These are phyloP conservation scores for Hydnomerulius pinastri DNA, from an alignment of 768 basidiomycete species.

Conservation along the genomic window DNA sequence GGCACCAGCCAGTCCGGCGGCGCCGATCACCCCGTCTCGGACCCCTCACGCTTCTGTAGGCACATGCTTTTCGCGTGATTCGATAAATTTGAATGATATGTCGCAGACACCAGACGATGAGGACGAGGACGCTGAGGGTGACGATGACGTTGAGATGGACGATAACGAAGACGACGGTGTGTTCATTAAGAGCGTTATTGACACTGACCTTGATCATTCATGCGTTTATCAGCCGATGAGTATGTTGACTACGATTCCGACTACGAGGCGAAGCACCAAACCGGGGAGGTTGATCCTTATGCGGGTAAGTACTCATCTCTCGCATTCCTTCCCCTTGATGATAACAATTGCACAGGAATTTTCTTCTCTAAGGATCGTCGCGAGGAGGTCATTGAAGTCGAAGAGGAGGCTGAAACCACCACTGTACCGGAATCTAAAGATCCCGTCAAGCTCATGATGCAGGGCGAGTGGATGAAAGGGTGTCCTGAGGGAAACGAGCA, in stretches of 20 bases:
- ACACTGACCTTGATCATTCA: conserved; percentile 12
- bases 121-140: conserved; percentile 45
- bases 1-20: conserved; percentile 28
- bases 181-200: conserved; percentile 2
- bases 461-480: conserved; percentile 96
- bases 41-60: conserved; percentile 28
- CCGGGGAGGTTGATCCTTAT: conserved; percentile 81
- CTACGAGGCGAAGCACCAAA: conserved; percentile 51
- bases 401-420: conserved; percentile 68
- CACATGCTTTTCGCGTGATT: neutral
- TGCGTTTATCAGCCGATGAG: conserved; percentile 43
- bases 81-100: neutral
- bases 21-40: conserved; percentile 30
- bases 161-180: conserved; percentile 57
- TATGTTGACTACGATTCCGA: conserved; percentile 86
- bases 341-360: conserved; percentile 53
- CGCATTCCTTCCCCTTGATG: conserved; percentile 2
- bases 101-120: conserved; percentile 62
- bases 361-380: conserved; percentile 95
- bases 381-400: conserved; percentile 90
- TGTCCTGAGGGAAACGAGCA: conserved; percentile 95
- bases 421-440: conserved; percentile 45
- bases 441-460: conserved; percentile 69
- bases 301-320: conserved; percentile 53
- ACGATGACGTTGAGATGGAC: conserved; percentile 47